Conservation (phyloP, 2,329 filamentous ascomycete species). For the Boeremia exigua region DNA sequence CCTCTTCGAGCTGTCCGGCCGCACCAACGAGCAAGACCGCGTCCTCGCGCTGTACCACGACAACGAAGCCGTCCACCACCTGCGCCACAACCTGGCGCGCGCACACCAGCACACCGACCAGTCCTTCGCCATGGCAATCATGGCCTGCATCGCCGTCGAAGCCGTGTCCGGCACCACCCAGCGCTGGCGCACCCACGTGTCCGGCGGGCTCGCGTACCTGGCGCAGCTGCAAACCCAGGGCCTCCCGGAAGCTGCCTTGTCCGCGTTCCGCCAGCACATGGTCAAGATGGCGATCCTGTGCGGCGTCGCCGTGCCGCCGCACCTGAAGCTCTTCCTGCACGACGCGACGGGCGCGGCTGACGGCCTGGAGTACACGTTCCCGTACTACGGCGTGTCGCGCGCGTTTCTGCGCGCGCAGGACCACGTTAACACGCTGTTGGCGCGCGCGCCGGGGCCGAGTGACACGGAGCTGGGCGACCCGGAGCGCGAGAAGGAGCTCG, state of each 20-base stretch:
- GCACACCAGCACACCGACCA: slow-evolving; percentile 16
- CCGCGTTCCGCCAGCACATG: slow-evolving; percentile 18
- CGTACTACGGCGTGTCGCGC: slow-evolving; percentile 16
- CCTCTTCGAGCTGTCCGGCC: slow-evolving; percentile 13
- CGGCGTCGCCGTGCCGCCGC: slow-evolving; percentile 4
- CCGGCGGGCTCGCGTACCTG: slow-evolving; percentile 16
- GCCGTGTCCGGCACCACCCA: slow-evolving; percentile 19
- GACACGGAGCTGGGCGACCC: no score
- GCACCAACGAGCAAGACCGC: slow-evolving; percentile 12
- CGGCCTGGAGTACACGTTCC: slow-evolving; percentile 16
- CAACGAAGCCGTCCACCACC: slow-evolving; percentile 18
- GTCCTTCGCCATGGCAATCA: slow-evolving; percentile 22
- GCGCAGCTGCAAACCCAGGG: slow-evolving; percentile 16
- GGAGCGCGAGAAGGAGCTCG: slow-evolving; percentile 11
- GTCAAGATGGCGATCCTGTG: slow-evolving; percentile 22
- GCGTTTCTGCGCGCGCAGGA: slow-evolving; percentile 16
- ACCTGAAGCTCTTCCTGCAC: slow-evolving; percentile 12
- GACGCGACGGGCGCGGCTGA: slow-evolving; percentile 15
- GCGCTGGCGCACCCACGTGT: slow-evolving; percentile 21
- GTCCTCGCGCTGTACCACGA: slow-evolving; percentile 17
- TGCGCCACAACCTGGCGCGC: slow-evolving; percentile 13
- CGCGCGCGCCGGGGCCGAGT: no score
- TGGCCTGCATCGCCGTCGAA: slow-evolving; percentile 20
- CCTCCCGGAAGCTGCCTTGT: slow-evolving; percentile 5
- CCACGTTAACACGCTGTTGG: slow-evolving; percentile 4